Evolutionary conservation across 345 rosid species (phyloP).

Genomic region (Euphorbia lathyris): DNA sequence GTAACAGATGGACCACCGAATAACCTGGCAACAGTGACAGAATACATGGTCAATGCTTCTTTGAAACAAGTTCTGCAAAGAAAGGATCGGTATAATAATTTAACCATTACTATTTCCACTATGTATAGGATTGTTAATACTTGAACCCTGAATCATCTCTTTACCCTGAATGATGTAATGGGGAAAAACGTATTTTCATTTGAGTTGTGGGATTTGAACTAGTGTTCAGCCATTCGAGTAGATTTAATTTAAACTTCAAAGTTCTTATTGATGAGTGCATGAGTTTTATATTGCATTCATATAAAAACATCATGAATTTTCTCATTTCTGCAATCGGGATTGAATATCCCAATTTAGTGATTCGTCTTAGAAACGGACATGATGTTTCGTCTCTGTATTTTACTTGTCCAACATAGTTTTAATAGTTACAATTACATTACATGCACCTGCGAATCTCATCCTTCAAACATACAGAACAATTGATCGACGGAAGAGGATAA

Average conservation of each 20-base stretch:
- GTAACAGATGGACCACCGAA: slow-evolving; percentile 38
- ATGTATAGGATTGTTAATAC: neutral
- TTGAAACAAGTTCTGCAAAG: slow-evolving; percentile 35
- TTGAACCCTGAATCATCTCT: neutral
- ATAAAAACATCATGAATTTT: neutral
- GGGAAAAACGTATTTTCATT: too few species aligned
- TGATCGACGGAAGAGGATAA: slow-evolving; percentile 43
- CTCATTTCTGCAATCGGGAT: neutral
- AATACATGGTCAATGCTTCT: slow-evolving; percentile 47
- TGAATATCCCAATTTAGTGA: neutral
- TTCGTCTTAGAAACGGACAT: neutral
- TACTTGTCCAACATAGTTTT: too few species aligned
- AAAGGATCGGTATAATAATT: slow-evolving; percentile 32
- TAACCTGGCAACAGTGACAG: slow-evolving; percentile 41
- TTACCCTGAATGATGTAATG: too few species aligned
- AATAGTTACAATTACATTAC: too few species aligned
- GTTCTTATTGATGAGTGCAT: neutral
- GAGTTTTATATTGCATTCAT: neutral
- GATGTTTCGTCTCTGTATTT: neutral
- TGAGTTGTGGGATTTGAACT: neutral
- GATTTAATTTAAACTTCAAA: neutral
- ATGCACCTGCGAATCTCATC: neutral
- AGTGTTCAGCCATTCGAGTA: neutral
- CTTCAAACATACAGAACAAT: slow-evolving; percentile 30
- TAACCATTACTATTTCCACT: neutral